Evolutionary conservation across 371 early-diverging fungal genomes (phyloP), one percentile per base, ranked within the genome.

Genomic region (Rhizopus stolonifer): DNA sequence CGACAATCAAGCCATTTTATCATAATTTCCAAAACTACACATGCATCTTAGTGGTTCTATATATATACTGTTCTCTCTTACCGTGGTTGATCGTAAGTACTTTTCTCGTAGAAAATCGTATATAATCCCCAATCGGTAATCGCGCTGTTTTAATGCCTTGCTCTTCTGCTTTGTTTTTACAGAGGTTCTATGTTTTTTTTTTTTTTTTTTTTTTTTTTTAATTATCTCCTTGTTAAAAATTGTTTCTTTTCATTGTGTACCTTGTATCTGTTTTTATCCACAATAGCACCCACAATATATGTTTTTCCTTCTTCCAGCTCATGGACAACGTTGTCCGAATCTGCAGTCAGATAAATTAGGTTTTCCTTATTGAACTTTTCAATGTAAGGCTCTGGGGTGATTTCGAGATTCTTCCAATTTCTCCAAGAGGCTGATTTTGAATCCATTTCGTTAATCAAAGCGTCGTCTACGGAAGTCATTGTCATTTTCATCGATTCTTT

Each of bases 251-350:
- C 23, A 19, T 13, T 10, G 4, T 14, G 2, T 29, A 79, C 84
- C 72, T 90, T 90, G 69, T 92, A 77, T 45, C 96, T 67, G 58
- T 98, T 98, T 65, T 89, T 89, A 69, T 98, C 98, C 1, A 98
- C 98, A 53, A 98, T 85, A 1, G 93, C 96, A 38, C 98, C 98
- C 61, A 98, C 86, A 19, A 98, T 69, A 64, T 96, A 96, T 2
- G 82, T 78, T 42, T 86, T 90, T 0, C 65, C 66, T 23, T 79
- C 80, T 8, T 94, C 93, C 18, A 98, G 67, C 4, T 69, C 63
- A 7, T 78, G 61, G 9, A 90, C 61, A 9, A 80, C 75, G 46
- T 90, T 86, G 11, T 83, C 81, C 6, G 93, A 87, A 63, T 97
- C 98, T 5, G 96, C 98, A 0, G 93, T 89, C 29, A 96, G 69